Conservation (phyloP, 2,329 filamentous ascomycete species). For the Aspergillus luchuensis region DNA sequence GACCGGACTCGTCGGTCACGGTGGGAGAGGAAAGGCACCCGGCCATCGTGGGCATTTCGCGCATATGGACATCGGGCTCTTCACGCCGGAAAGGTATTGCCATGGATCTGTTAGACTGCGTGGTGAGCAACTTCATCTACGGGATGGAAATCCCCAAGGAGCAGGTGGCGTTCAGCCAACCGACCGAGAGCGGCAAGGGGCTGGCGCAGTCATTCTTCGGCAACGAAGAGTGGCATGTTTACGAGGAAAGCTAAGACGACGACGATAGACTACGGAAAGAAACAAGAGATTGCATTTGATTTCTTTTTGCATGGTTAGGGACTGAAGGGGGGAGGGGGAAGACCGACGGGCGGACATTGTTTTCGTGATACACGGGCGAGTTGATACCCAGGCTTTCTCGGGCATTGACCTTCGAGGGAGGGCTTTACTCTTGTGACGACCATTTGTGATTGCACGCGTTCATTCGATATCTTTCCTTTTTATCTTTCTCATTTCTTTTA, state of each 20-base stretch:
- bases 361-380: constrained; percentile 23
- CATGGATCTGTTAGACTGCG: constrained; percentile 58
- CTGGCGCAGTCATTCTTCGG: constrained; percentile 63
- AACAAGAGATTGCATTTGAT: constrained; percentile 1
- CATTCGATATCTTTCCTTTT: constrained; percentile 1
- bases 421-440: constrained; percentile 23
- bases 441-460: constrained; percentile 15
- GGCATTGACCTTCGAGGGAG: constrained; percentile 21
- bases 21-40: constrained; percentile 46
- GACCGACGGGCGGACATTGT: constrained; percentile 4
- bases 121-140: constrained; percentile 58
- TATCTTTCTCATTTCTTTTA: too few species aligned
- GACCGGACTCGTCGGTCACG: constrained; percentile 48
- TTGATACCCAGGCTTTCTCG: constrained; percentile 28
- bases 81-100: constrained; percentile 61
- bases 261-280: background rate
- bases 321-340: background rate
- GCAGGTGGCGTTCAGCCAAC: constrained; percentile 65
- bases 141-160: constrained; percentile 57
- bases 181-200: constrained; percentile 62
- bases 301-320: background rate
- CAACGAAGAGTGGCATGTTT: constrained; percentile 61
- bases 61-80: constrained; percentile 64
- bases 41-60: constrained; percentile 63
- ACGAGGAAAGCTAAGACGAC: constrained; percentile 48